Evolutionary conservation across 257 asterid genomes (phyloP), one percentile per base, ranked within the genome.

Genomic region (Solanum dulcamara): DNA sequence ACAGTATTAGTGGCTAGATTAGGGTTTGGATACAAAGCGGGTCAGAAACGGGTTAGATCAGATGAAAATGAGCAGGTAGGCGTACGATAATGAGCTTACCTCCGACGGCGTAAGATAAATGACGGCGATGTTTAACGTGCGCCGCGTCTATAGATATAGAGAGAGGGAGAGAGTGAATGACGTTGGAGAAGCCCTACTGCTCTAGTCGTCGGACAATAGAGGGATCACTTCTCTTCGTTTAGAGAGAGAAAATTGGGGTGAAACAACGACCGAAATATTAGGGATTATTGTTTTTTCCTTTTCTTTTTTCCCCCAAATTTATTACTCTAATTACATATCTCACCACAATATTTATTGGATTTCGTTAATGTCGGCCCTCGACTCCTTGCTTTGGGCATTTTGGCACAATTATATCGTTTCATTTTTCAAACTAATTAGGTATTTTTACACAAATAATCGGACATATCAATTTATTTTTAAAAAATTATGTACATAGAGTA

Each of bases 171-270:
- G 74, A 57, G 48, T 55, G 85, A 84, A 81, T 50, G 89, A 70
- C 68, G 87, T 71, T 10, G 42, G 91, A 87, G 87, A 87, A 92
- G 90, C 94, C 95, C 94, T 89, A 91, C 91, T 89, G 87, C 90
- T 88, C 88, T 89, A 89, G 88, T 87, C 85, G 89, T 85, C 77
- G 88, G 89, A 35, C 59, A 86, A 75, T 81, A 77, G 85, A 89
- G 88, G 83, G 85, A 83, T 62, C 79, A 83, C 79, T 83, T 83
- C 85, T 62, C 77, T 60, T 83, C 79, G 85, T 87, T 59, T 60
- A 40, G 75, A 59, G 83, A 62, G 77, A 70, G 80, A 86, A 37
- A 64, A 64, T 6, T 70, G 48, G 46, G 67, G 72, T 22, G 85
- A 24, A 84, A 20, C 85, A 66, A 51, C n/a, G 30, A 68, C 26